Conservation (phyloP, 345 rosid genomes). For the rapeseed (Brassica napus) region DNA sequence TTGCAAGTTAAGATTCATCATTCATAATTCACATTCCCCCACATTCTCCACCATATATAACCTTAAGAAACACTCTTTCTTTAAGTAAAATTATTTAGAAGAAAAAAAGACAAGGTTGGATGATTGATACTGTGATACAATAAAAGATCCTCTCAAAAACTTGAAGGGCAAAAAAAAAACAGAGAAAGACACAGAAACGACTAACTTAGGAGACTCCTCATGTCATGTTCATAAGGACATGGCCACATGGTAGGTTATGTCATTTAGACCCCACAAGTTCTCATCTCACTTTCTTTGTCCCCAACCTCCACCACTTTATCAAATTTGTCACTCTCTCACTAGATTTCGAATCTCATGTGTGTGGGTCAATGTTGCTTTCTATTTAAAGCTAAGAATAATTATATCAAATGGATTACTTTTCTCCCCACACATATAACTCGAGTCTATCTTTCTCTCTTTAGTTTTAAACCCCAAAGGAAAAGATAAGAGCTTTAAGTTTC, state of each 20-base stretch:
- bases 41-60: not conserved
- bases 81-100: not conserved
- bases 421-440: conserved; percentile 27
- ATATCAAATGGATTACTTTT: conserved; percentile 34
- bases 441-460: conserved; percentile 28
- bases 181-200: conserved; percentile 28
- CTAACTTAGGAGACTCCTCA: conserved; percentile 35
- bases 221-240: conserved; percentile 40
- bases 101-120: not conserved
- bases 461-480: conserved; percentile 21
- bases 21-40: conserved; percentile 20
- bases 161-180: conserved; percentile 34
- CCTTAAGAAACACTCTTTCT: conserved; percentile 28
- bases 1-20: conserved; percentile 35
- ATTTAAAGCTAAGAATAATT: conserved; percentile 38
- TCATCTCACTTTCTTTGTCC: conserved; percentile 43
- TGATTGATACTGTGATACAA: not conserved
- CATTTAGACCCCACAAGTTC: conserved; percentile 43
- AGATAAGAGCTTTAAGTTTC: conserved; percentile 28
- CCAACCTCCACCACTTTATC: conserved; percentile 38
- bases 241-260: conserved; percentile 45
- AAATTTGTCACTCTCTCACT: conserved; percentile 40
- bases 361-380: conserved; percentile 45
- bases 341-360: conserved; percentile 43
- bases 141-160: conserved; percentile 33